These are phyloP conservation scores for Plantago ovata DNA, from an alignment of 257 asterid genomes.

Conservation along the genomic window DNA sequence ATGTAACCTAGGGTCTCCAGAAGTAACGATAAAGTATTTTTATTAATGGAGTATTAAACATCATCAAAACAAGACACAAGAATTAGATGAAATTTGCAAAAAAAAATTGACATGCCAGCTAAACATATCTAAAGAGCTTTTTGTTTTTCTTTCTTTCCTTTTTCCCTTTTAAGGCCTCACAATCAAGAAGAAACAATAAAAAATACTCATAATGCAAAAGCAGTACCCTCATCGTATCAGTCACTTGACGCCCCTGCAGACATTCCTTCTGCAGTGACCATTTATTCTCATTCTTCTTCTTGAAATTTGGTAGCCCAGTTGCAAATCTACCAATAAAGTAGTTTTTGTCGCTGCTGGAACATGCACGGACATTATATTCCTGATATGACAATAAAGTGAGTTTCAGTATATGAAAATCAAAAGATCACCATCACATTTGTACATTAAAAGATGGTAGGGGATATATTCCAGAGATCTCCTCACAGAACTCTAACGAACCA, in stretches of 20 bases:
- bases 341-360: constrained; percentile 69
- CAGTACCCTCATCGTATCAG: constrained; percentile 80
- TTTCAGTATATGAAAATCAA: constrained; percentile 1
- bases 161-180: too few relatives aligned
- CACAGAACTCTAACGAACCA: too few relatives aligned
- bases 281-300: constrained; percentile 78
- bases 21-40: too few relatives aligned
- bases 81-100: too few relatives aligned
- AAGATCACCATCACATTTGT: background rate
- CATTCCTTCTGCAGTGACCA: constrained; percentile 95
- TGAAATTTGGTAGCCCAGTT: constrained; percentile 78
- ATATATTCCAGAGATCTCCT: too few relatives aligned
- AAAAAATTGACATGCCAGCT: constrained; percentile 7
- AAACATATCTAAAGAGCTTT: constrained; percentile 10
- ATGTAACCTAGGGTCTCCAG: too few relatives aligned
- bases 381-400: constrained; percentile 25
- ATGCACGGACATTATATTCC: constrained; percentile 92
- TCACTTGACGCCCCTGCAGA: constrained; percentile 89
- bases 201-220: constrained; percentile 13
- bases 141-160: too few relatives aligned
- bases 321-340: constrained; percentile 89
- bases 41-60: too few relatives aligned
- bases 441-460: constrained; percentile 1
- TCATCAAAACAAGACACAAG: too few relatives aligned
- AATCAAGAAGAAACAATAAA: too few relatives aligned